These are phyloP conservation scores for Phaeosphaeriaceae sp. DNA, from an alignment of 2,329 filamentous ascomycete species.

Conservation along the genomic window DNA sequence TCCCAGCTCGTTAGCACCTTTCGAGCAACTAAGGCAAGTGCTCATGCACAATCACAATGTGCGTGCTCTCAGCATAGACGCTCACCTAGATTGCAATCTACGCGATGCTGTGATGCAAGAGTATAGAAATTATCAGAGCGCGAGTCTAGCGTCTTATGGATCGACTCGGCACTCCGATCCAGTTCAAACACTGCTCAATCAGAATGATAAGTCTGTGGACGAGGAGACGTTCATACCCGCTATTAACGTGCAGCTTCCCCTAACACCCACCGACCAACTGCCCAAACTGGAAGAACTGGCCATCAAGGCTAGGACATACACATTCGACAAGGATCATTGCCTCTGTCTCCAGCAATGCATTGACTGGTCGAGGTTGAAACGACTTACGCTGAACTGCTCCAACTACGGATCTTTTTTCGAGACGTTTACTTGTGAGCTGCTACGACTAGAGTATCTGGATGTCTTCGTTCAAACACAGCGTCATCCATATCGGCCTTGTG, in stretches of 20 bases:
- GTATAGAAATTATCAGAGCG: not conserved
- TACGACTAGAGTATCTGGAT: constrained; percentile 5
- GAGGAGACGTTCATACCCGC: not conserved
- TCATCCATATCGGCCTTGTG: not conserved
- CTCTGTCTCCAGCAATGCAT: constrained; percentile 10
- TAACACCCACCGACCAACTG: constrained; percentile 12
- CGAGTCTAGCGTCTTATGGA: not conserved
- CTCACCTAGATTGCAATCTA: constrained; percentile 8
- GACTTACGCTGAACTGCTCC: constrained; percentile 12
- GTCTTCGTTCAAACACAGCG: not conserved
- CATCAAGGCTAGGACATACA: constrained; percentile 15
- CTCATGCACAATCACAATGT: constrained; percentile 13
- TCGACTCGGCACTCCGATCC: not conserved
- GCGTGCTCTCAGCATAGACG: constrained; percentile 14
- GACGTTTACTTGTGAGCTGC: constrained; percentile 3
- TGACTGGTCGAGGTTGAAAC: constrained; percentile 13
- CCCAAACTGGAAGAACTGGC: constrained; percentile 15
- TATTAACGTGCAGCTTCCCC: constrained; percentile 10
- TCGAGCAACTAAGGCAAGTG: constrained; percentile 13
- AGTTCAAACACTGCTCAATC: not conserved
- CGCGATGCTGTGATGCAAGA: not conserved
- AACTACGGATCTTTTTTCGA: constrained; percentile 16
- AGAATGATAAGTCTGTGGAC: not conserved
- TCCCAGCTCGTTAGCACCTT: constrained; percentile 2
- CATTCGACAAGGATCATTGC: constrained; percentile 16